phyloP scores from a whole-genome alignment of 108 stramenopile species.

The Cyclotella atomus region DNA sequence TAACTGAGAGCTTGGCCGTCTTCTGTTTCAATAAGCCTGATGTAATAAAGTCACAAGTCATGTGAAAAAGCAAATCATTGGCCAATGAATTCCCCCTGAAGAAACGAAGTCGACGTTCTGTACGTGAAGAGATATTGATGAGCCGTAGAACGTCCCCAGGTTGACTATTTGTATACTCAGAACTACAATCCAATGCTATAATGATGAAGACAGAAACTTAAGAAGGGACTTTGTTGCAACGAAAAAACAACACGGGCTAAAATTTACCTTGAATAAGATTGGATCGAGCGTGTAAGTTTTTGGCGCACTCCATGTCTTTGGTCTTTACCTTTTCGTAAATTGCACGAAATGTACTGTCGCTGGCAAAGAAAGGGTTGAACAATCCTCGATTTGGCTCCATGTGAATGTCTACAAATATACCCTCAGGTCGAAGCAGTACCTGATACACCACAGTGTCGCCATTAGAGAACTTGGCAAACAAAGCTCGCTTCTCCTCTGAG shows the following conservation, averaged over 20 bases:
- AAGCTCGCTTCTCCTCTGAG: constrained; percentile 50
- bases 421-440: constrained; percentile 63
- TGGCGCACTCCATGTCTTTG: constrained; percentile 76
- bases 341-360: constrained; percentile 38
- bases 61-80: constrained; percentile 48
- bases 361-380: constrained; percentile 57
- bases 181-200: background rate
- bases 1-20: constrained; percentile 56
- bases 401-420: constrained; percentile 67
- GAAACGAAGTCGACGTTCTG: constrained; percentile 64
- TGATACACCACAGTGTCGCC: constrained; percentile 52
- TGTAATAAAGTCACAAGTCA: constrained; percentile 54
- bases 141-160: constrained; percentile 59
- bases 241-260: constrained; percentile 10
- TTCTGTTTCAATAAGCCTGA: constrained; percentile 50
- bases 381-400: constrained; percentile 69
- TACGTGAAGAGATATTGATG: constrained; percentile 60
- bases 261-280: constrained; percentile 49
- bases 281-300: constrained; percentile 65
- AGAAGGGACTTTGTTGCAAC: background rate
- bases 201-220: background rate
- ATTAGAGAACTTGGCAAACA: constrained; percentile 70
- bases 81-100: constrained; percentile 48
- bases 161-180: constrained; percentile 29
- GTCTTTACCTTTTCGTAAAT: constrained; percentile 58